Conservation (phyloP, 2,329 filamentous ascomycete genomes). For the Emydomyces testavorans region DNA sequence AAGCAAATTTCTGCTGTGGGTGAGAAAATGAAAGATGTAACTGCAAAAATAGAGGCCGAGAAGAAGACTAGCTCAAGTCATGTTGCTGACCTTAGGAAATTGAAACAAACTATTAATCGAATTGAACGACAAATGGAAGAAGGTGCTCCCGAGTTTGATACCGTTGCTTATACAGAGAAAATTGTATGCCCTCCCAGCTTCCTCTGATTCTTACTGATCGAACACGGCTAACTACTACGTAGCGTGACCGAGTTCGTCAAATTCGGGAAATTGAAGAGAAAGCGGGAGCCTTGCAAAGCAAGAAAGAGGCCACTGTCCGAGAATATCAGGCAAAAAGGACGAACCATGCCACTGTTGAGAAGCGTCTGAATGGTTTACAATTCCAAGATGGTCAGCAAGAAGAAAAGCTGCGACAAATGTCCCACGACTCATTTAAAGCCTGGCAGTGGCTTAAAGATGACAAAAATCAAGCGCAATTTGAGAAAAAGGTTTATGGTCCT, state of each 20-base stretch:
- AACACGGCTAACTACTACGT: constrained; percentile 18
- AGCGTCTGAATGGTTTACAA: constrained; percentile 50
- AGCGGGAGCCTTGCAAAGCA: constrained; percentile 34
- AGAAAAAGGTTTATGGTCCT: constrained; percentile 67
- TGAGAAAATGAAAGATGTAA: constrained; percentile 28
- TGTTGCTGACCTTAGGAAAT: constrained; percentile 41
- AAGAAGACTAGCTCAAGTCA: constrained; percentile 41
- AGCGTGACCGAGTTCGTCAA: constrained; percentile 46
- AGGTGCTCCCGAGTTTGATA: constrained; percentile 55
- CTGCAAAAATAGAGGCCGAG: constrained; percentile 40
- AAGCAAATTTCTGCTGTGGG: constrained; percentile 33
- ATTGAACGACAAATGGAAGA: constrained; percentile 54
- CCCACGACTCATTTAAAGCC: constrained; percentile 53
- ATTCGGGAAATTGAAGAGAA: constrained; percentile 29
- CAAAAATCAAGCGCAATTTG: constrained; percentile 53
- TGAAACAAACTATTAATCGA: constrained; percentile 48
- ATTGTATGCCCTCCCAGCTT: constrained; percentile 45
- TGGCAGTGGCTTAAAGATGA: constrained; percentile 68
- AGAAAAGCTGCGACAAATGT: constrained; percentile 49
- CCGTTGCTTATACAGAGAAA: constrained; percentile 57
- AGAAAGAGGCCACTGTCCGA: constrained; percentile 24
- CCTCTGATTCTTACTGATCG: background rate
- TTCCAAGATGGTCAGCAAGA: constrained; percentile 66
- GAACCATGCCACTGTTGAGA: constrained; percentile 32
- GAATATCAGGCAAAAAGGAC: background rate